Percentiles rank a stretch among this genome's conserved stretches.
These are phyloP conservation scores for Hypoxylon perforatum DNA, from an alignment of 495 filamentous ascomycete species.

Conservation along the genomic window DNA sequence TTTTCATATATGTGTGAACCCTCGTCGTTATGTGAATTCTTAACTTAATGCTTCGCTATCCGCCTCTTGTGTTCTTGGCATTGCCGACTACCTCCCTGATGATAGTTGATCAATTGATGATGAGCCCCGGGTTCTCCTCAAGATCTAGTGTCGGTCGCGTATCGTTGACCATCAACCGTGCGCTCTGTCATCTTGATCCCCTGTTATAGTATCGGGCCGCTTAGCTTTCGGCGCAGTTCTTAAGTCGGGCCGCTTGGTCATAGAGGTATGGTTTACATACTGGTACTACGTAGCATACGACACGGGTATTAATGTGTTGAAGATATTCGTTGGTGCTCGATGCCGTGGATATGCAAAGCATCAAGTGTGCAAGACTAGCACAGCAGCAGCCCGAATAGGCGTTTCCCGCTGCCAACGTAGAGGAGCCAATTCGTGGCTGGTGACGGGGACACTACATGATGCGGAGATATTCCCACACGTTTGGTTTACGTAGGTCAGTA, in stretches of 20 bases:
- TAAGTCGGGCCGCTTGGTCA: neutral
- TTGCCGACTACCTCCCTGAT: slow-evolving; percentile 1
- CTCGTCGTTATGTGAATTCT: neutral
- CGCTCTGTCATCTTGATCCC: slow-evolving; percentile 22
- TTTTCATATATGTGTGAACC: neutral
- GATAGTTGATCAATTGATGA: slow-evolving; percentile 1
- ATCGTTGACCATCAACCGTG: slow-evolving; percentile 36
- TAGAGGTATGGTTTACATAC: neutral
- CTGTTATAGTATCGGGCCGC: slow-evolving; percentile 9
- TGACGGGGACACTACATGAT: slow-evolving; percentile 4
- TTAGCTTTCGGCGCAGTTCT: slow-evolving; percentile 1
- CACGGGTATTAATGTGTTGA: neutral
- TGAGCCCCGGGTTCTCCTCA: slow-evolving; percentile 20
- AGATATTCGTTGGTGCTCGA: neutral
- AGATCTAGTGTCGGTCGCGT: slow-evolving; percentile 33
- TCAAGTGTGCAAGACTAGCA: slow-evolving; percentile 2
- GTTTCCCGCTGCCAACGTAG: slow-evolving; percentile 7
- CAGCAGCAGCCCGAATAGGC: neutral
- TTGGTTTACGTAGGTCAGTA: neutral
- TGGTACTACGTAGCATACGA: slow-evolving; percentile 1
- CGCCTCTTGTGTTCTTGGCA: slow-evolving; percentile 22
- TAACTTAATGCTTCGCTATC: neutral
- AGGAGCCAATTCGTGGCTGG: slow-evolving; percentile 5
- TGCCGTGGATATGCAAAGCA: neutral
- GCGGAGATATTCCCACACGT: slow-evolving; percentile 18